Evolutionary conservation across 768 basidiomycete genomes (phyloP), one percentile per base, ranked within the genome.

Genomic region (Lentinus brumalis): DNA sequence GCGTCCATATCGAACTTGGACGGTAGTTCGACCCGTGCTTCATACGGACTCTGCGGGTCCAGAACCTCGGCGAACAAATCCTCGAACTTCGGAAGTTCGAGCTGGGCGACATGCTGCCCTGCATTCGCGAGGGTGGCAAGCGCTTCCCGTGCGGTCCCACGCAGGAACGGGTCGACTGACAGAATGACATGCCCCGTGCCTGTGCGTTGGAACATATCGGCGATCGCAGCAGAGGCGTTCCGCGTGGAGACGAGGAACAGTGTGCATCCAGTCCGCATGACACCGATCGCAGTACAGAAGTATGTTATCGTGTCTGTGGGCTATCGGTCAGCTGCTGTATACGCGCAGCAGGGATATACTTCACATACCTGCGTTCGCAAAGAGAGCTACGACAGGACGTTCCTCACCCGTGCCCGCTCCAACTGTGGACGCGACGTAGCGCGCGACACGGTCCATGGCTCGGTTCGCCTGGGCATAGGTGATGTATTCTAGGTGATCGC

Each of bases 161-260:
- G 51, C 29, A 64, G 53, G n/a, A 40, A 29, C 4, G 30, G 8
- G 46, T 64, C 63, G 6, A 12, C 14, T 1, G 63, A 64, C 8
- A 64, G 40, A 50, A 64, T 8, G 26, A 64, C 21, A 16, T 60
- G 59, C 5, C 44, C 40, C 8, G 57, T 31, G 18, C 50, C 54
- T 3, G 62, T 63, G 16, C 58, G 57, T 38, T 59, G 47, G 42
- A 63, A 32, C 2, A 78, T 70, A 44, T 76, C 68, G 9, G 75
- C 75, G 2, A 76, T 58, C 1, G 67, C 72, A 2, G 55, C 60
- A 11, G 66, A 63, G 10, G 75, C 74, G 57, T 76, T 76, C 9
- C 75, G 70, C 7, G 68, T 65, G 9, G 76, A 74, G 45, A 77
- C 67, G 6, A 75, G 73, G 65, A 79, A 79, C 3, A 68, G 60